A percentile compares a stretch with the other conserved stretches of the same genome.
phyloP scores from a whole-genome alignment of 306 rosid genomes.

The Rubus idaeus region DNA sequence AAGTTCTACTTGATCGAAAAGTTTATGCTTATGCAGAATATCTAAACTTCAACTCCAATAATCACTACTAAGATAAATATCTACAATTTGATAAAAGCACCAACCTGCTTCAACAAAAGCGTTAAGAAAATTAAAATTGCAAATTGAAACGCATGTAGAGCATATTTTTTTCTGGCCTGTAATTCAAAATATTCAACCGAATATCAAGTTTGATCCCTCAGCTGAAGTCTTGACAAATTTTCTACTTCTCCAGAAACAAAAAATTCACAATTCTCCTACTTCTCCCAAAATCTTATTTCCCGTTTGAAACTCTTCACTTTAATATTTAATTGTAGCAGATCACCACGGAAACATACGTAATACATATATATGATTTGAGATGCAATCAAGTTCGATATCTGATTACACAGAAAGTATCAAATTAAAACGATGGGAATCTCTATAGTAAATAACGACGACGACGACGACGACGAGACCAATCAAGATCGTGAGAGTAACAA shows the following conservation, averaged over 20 bases:
- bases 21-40: neutral
- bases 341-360: neutral
- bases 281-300: neutral
- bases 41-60: neutral
- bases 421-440: neutral
- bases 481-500: neutral
- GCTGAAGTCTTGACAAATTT: neutral
- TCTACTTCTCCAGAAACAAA: neutral
- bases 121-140: neutral
- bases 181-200: neutral
- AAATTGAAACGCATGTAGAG: neutral
- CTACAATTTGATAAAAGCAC: neutral
- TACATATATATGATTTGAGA: neutral
- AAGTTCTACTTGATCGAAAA: neutral
- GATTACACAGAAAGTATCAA: constrained; percentile 11
- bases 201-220: neutral
- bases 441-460: neutral
- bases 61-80: neutral
- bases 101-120: neutral
- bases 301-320: neutral
- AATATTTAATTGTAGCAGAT: constrained; percentile 3
- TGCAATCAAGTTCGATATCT: neutral
- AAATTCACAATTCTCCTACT: neutral
- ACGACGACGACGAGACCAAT: neutral
- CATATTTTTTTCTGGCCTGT: neutral